These are phyloP conservation scores for Arabidopsis lyrata DNA, from an alignment of 441 rosid genomes.

Conservation along the genomic window DNA sequence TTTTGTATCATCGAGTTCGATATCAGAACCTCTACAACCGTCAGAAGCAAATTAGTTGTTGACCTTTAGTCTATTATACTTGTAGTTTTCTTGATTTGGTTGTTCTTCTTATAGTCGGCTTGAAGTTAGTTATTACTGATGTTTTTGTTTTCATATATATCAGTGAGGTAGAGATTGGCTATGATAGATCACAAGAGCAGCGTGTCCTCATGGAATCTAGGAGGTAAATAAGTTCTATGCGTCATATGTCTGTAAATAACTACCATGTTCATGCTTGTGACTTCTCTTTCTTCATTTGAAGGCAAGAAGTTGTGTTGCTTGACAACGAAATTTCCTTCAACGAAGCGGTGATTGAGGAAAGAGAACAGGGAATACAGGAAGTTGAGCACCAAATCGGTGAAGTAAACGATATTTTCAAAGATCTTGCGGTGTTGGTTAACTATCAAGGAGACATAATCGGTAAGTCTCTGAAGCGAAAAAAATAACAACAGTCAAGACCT, in stretches of 20 bases:
- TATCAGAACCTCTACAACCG: background rate
- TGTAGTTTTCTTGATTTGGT: background rate
- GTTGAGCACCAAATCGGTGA: slow-evolving; percentile 89
- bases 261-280: background rate
- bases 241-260: background rate
- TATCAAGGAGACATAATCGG: slow-evolving; percentile 92
- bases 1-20: background rate
- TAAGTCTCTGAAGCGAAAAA: slow-evolving; percentile 31
- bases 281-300: slow-evolving; percentile 31
- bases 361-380: slow-evolving; percentile 90
- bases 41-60: background rate
- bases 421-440: slow-evolving; percentile 87
- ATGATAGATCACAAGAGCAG: slow-evolving; percentile 65
- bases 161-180: slow-evolving; percentile 57
- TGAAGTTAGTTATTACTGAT: slow-evolving; percentile 23
- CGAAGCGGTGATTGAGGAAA: slow-evolving; percentile 88
- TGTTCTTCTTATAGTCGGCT: background rate
- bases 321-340: slow-evolving; percentile 91
- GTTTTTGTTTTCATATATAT: slow-evolving; percentile 10
- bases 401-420: slow-evolving; percentile 89
- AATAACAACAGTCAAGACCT: background rate
- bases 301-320: slow-evolving; percentile 79
- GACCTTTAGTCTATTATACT: background rate
- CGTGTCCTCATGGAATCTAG: slow-evolving; percentile 79
- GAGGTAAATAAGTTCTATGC: slow-evolving; percentile 53